Percentiles rank a stretch among this genome's conserved stretches.
Evolutionary conservation across 2,329 filamentous ascomycete genomes (phyloP).

Genomic region (Sporothrix dimorphospora): DNA sequence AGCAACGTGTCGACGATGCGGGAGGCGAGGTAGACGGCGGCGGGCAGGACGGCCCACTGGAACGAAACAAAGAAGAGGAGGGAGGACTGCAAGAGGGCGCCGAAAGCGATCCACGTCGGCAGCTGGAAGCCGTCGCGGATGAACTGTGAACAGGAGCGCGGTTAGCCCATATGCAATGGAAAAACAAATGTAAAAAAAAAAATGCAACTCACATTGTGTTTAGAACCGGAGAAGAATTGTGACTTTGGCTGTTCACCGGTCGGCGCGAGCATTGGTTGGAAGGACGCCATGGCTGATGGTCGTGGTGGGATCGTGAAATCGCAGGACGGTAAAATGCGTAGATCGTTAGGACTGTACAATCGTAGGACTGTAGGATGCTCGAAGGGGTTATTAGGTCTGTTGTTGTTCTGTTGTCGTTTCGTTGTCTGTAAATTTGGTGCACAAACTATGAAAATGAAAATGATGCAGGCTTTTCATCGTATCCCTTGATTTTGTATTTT

Average conservation of each 20-base stretch:
- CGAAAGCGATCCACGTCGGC: conserved; percentile 8
- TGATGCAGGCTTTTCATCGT: too few species aligned
- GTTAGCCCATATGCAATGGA: not conserved
- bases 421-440: too few species aligned
- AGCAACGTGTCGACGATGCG: not conserved
- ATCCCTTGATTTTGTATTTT: too few species aligned
- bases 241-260: not conserved
- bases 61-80: not conserved
- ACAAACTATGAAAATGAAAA: too few species aligned
- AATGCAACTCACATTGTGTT: not conserved
- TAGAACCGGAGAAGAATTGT: not conserved
- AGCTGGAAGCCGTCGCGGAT: not conserved
- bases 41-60: conserved; percentile 1
- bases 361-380: too few species aligned
- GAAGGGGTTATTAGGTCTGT: too few species aligned
- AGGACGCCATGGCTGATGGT: not conserved
- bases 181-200: not conserved
- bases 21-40: not conserved
- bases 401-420: too few species aligned
- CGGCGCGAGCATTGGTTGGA: not conserved
- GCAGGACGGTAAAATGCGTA: too few species aligned
- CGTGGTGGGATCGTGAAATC: too few species aligned
- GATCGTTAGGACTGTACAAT: too few species aligned
- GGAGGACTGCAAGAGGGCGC: not conserved
- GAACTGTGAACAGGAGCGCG: not conserved